Conservation (phyloP, 2,329 filamentous ascomycete species). For the Xylariaceae sp. region DNA sequence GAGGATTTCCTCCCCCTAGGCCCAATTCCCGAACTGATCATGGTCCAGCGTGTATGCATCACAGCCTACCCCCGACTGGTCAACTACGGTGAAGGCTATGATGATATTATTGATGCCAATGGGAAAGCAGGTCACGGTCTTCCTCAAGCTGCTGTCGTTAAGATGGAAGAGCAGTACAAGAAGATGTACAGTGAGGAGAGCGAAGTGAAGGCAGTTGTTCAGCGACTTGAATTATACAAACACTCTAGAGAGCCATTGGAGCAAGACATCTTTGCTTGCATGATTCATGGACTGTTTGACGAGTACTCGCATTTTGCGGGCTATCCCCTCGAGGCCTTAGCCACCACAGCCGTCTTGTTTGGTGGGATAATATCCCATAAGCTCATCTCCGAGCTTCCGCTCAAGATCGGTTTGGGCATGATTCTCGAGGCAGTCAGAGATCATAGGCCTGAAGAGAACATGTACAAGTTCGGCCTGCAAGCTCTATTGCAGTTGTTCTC, state of each 20-base stretch:
- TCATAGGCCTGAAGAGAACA: conserved; percentile 73
- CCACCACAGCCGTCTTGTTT: conserved; percentile 93
- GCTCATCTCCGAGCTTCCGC: conserved; percentile 79
- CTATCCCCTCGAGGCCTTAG: conserved; percentile 92
- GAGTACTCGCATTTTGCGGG: conserved; percentile 94
- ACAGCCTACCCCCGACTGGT: conserved; percentile 90
- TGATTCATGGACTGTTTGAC: conserved; percentile 96
- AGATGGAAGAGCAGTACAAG: conserved; percentile 98
- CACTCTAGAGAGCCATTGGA: conserved; percentile 76
- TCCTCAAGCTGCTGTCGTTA: conserved; percentile 70
- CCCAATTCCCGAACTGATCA: conserved; percentile 63
- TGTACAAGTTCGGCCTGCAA: conserved; percentile 98
- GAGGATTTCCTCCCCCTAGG: conserved; percentile 61
- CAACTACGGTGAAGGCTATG: conserved; percentile 90
- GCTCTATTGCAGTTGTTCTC: conserved; percentile 83
- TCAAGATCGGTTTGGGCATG: conserved; percentile 94
- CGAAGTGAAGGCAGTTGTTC: conserved; percentile 79
- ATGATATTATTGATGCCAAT: conserved; percentile 85
- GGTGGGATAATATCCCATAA: conserved; percentile 94
- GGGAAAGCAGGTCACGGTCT: conserved; percentile 76
- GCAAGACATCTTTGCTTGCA: conserved; percentile 94
- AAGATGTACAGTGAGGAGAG: conserved; percentile 94
- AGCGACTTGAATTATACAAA: conserved; percentile 81
- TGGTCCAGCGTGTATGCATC: conserved; percentile 81
- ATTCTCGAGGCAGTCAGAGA: conserved; percentile 94